Percentiles rank a stretch among this genome's conserved stretches.
These are phyloP conservation scores for Spathaspora arborariae DNA, from an alignment of 805 yeast species.

Conservation along the genomic window DNA sequence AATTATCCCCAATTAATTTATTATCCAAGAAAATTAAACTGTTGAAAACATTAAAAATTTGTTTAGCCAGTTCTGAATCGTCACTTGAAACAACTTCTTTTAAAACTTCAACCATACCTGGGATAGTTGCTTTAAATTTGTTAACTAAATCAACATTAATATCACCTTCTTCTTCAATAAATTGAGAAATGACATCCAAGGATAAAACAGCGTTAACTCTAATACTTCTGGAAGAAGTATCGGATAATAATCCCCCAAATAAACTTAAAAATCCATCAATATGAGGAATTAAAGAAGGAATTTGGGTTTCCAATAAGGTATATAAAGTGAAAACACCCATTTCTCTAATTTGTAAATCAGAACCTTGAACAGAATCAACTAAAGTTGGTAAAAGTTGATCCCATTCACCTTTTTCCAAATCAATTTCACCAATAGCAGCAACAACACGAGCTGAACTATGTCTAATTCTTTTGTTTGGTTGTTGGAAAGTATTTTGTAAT, in stretches of 20 bases:
- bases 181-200: slow-evolving; percentile 64
- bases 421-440: slow-evolving; percentile 77
- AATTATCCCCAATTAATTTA: slow-evolving; percentile 71
- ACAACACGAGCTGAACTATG: slow-evolving; percentile 89
- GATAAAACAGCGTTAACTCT: slow-evolving; percentile 83
- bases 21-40: slow-evolving; percentile 73
- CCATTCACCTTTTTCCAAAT: slow-evolving; percentile 67
- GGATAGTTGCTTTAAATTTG: slow-evolving; percentile 64
- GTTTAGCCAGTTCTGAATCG: slow-evolving; percentile 69
- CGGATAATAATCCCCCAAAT: slow-evolving; percentile 63
- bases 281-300: slow-evolving; percentile 53
- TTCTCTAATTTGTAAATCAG: slow-evolving; percentile 62
- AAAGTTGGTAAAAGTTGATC: slow-evolving; percentile 68
- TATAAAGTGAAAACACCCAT: slow-evolving; percentile 77
- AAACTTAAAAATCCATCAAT: slow-evolving; percentile 66
- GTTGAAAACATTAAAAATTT: slow-evolving; percentile 81
- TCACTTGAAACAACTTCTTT: slow-evolving; percentile 66
- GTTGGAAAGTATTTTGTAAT: slow-evolving; percentile 67
- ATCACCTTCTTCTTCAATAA: slow-evolving; percentile 57
- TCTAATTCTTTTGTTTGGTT: slow-evolving; percentile 61
- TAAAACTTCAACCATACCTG: slow-evolving; percentile 77
- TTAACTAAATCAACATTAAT: slow-evolving; percentile 42
- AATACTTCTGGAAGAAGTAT: slow-evolving; percentile 61
- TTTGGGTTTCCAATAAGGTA: slow-evolving; percentile 71
- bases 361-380: slow-evolving; percentile 54